phyloP scores from a whole-genome alignment of 192 early-diverging fungal genomes.

The Chytriomyces sp. region DNA sequence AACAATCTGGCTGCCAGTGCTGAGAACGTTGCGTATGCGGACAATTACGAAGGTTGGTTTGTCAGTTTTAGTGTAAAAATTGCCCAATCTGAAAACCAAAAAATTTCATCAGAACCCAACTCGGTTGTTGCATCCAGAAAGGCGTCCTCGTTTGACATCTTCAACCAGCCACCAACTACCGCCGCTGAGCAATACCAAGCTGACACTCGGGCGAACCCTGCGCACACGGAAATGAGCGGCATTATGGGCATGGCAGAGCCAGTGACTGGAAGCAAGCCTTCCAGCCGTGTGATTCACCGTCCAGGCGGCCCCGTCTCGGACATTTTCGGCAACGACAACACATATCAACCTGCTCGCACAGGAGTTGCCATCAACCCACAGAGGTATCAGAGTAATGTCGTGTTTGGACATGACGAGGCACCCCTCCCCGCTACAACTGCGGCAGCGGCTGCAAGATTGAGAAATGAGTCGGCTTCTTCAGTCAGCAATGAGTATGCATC shows the following conservation, averaged over 20 bases:
- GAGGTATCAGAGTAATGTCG: conserved; percentile 40
- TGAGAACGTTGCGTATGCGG: background rate
- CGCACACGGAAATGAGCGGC: conserved; percentile 8
- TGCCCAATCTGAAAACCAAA: background rate
- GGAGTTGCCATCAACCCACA: conserved; percentile 38
- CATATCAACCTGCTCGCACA: conserved; percentile 11
- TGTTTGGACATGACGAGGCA: conserved; percentile 39
- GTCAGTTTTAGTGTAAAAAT: too few relatives aligned
- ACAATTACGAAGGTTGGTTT: too few relatives aligned
- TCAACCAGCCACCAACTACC: background rate
- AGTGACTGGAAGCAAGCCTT: conserved; percentile 36
- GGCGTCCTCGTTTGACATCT: background rate
- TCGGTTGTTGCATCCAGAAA: background rate
- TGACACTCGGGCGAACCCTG: background rate
- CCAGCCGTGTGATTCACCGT: conserved; percentile 38
- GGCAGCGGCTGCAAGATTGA: conserved; percentile 2
- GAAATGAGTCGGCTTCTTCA: too few relatives aligned
- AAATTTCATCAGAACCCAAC: background rate
- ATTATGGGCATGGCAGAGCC: background rate
- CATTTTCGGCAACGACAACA: conserved; percentile 48
- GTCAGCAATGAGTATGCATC: too few relatives aligned
- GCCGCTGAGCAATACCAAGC: background rate
- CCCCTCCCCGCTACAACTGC: conserved; percentile 19
- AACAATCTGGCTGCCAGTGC: background rate
- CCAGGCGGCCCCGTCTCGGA: conserved; percentile 44